A percentile compares a stretch with the other conserved stretches of the same genome.
Evolutionary conservation across 805 yeast genomes (phyloP).

Genomic region (Monosporozyma aerobia): DNA sequence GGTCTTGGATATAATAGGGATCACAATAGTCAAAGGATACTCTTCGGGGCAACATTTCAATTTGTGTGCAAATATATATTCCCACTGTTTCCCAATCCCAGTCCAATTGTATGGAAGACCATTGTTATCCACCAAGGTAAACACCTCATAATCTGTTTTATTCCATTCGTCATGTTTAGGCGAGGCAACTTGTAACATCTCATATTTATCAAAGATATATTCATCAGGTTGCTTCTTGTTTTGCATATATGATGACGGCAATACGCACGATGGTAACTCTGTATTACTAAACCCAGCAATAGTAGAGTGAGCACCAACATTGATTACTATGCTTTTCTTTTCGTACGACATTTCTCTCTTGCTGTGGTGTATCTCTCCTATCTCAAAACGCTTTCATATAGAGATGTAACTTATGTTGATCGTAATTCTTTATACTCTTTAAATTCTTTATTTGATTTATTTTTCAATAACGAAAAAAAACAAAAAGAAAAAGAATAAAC

Average conservation of each 20-base stretch:
- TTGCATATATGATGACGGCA: slow-evolving; percentile 48
- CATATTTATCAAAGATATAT: slow-evolving; percentile 21
- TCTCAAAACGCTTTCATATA: no score
- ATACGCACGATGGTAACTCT: slow-evolving; percentile 50
- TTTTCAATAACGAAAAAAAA: no score
- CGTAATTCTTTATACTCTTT: background rate
- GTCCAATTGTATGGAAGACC: slow-evolving; percentile 70
- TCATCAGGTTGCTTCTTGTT: slow-evolving; percentile 17
- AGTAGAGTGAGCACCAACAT: slow-evolving; percentile 54
- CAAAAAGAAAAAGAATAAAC: no score
- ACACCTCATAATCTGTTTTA: slow-evolving; percentile 18
- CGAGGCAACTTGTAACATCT: slow-evolving; percentile 18
- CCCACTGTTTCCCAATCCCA: slow-evolving; percentile 58
- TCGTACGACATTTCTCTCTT: background rate
- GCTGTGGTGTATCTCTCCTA: no score
- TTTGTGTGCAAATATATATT: slow-evolving; percentile 44
- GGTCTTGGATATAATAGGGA: slow-evolving; percentile 14
- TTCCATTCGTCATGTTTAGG: background rate
- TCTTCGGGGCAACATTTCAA: slow-evolving; percentile 49
- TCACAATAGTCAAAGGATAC: slow-evolving; percentile 50
- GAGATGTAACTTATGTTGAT: background rate
- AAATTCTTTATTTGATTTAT: background rate
- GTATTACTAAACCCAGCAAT: slow-evolving; percentile 64
- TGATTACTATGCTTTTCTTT: slow-evolving; percentile 59
- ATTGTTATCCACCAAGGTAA: slow-evolving; percentile 42